Evolutionary conservation across 164 flowering plant species (phyloP), one percentile per base, ranked within the genome.

Genomic region (Magnolia sinica): DNA sequence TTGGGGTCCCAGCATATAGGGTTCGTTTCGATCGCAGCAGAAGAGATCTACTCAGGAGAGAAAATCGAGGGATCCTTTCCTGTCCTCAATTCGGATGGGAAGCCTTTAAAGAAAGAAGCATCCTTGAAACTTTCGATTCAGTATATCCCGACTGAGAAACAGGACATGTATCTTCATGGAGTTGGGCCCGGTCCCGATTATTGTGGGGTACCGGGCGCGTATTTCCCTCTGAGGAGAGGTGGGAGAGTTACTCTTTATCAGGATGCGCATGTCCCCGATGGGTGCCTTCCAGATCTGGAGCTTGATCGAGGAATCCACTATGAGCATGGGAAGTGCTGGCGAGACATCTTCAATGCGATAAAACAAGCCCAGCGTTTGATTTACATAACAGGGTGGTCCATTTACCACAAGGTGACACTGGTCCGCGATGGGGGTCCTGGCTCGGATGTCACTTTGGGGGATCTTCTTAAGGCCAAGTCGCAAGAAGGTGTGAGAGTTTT

Each of bases 321-420:
- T 77, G 90, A 85, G 61, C 95, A 96, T 83, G 99, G 99, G 67
- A 86, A 90, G 82, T 96, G 99, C 77, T 96, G 99, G 99, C 77
- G 61, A 67, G 98, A 96, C 80, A 92, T 96, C 23, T 90, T 85
- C 79, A 87, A 91, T 81, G 93, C 98, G 3, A 88, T 96, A 77
- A 82, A 92, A 49, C 92, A 88, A 64, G 99, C 99, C n/a, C 86
- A 85, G 0, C 85, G 90, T 3, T 78, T 94, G 74, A 81, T 94
- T 67, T 94, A 96, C 81, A 96, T 96, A 49, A 87, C 96, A 3
- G 98, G 99, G 20, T 96, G 99, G 99, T 94, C 99, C 10, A 91
- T 96, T 58, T 96, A 94, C 87, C 96, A 94, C 86, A 86, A 88
- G 80, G 98, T 96, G 52, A 87, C 81, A 68, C 81, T 96, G 73